Percentiles rank a stretch among this genome's conserved stretches.
phyloP scores from a whole-genome alignment of 2,329 filamentous ascomycete species.

The Hymenoscyphus scutula region DNA sequence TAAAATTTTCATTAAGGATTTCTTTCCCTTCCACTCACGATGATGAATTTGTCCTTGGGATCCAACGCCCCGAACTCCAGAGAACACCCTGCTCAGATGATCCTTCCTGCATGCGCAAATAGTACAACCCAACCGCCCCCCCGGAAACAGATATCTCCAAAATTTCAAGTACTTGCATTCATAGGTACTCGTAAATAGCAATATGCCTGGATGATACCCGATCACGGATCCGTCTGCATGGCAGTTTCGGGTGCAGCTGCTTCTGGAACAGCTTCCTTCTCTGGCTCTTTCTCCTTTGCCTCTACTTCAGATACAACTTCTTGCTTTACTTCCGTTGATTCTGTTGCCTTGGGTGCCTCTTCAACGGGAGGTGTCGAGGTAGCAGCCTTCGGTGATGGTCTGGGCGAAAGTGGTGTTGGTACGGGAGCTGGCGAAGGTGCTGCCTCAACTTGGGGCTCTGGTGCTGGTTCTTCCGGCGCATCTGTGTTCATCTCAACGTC shows the following conservation, averaged over 20 bases:
- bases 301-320: slow-evolving; percentile 33
- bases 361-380: slow-evolving; percentile 36
- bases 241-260: neutral
- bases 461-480: slow-evolving; percentile 8
- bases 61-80: slow-evolving; percentile 18
- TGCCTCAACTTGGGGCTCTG: neutral
- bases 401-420: slow-evolving; percentile 13
- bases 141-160: neutral
- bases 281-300: slow-evolving; percentile 31
- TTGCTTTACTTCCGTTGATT: slow-evolving; percentile 35
- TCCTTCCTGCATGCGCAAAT: slow-evolving; percentile 9
- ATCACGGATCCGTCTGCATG: neutral
- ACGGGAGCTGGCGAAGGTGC: slow-evolving; percentile 7
- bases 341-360: slow-evolving; percentile 16
- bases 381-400: slow-evolving; percentile 26
- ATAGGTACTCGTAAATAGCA: neutral
- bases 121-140: slow-evolving; percentile 10
- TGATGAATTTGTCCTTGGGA: neutral
- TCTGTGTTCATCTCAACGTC: slow-evolving; percentile 37
- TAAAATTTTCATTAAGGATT: neutral
- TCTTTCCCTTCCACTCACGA: neutral
- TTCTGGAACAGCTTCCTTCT: slow-evolving; percentile 18
- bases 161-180: neutral
- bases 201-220: neutral
- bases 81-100: slow-evolving; percentile 22